These are phyloP conservation scores for Huiozyma naganishii DNA, from an alignment of 805 yeast species.

Conservation along the genomic window DNA sequence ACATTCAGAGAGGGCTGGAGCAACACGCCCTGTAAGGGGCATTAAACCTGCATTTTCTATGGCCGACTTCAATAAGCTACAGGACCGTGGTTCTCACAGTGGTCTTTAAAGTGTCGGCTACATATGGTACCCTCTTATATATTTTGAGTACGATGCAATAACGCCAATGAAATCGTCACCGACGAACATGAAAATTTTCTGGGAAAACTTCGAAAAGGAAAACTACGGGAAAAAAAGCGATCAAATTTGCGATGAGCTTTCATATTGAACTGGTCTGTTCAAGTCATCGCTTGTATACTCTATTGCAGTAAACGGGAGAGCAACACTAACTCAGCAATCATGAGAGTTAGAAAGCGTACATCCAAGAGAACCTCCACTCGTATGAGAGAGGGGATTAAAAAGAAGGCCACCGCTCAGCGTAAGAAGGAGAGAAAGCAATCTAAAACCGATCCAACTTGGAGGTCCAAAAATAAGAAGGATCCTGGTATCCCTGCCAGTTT, in stretches of 20 bases:
- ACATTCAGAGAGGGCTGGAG: not conserved
- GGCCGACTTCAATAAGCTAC: not conserved
- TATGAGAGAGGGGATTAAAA: conserved; percentile 91
- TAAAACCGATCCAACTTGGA: conserved; percentile 92
- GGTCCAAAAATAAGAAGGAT: conserved; percentile 69
- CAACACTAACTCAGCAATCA: conserved; percentile 6
- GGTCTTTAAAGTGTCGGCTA: too few species aligned
- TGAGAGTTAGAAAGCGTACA: conserved; percentile 50
- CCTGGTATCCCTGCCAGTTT: conserved; percentile 92
- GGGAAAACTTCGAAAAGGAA: too few species aligned
- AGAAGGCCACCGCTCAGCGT: conserved; percentile 86
- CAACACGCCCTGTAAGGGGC: conserved; percentile 4
- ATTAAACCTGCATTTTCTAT: conserved; percentile 5
- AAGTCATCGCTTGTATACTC: too few species aligned
- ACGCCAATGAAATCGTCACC: too few species aligned
- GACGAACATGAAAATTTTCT: too few species aligned
- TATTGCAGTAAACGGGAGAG: too few species aligned
- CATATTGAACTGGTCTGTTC: too few species aligned
- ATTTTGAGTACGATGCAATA: too few species aligned
- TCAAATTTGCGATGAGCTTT: too few species aligned
- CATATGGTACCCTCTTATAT: too few species aligned
- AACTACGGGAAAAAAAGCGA: too few species aligned
- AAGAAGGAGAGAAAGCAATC: conserved; percentile 74
- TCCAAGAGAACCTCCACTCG: conserved; percentile 87
- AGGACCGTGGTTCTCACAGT: not conserved